phyloP scores from a whole-genome alignment of 495 filamentous ascomycete genomes.

The Xylaria acuta region DNA sequence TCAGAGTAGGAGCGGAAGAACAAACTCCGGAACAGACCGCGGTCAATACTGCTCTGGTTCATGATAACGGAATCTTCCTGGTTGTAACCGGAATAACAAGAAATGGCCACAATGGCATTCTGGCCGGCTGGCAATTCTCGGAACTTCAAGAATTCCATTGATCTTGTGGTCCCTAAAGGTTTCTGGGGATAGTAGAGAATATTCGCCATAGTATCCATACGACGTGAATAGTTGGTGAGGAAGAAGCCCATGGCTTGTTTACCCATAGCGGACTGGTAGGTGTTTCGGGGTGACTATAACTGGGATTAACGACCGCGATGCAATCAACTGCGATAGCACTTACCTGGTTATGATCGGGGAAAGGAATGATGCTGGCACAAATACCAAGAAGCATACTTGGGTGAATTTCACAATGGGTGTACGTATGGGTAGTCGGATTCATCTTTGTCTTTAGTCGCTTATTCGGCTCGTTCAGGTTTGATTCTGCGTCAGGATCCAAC shows the following conservation, averaged over 20 bases:
- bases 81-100: slow-evolving; percentile 98
- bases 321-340: slow-evolving; percentile 15
- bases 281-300: slow-evolving; percentile 87
- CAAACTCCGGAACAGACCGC: slow-evolving; percentile 94
- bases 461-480: slow-evolving; percentile 55
- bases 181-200: slow-evolving; percentile 99
- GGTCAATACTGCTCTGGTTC: slow-evolving; percentile 98
- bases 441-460: slow-evolving; percentile 84
- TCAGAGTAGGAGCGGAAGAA: slow-evolving; percentile 98
- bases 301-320: slow-evolving; percentile 19
- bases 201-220: slow-evolving; percentile 99
- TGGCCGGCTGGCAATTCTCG: slow-evolving; percentile 95
- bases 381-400: slow-evolving; percentile 98
- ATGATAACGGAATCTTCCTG: slow-evolving; percentile 99
- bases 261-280: slow-evolving; percentile 99
- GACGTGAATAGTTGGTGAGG: slow-evolving; percentile 91
- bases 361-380: slow-evolving; percentile 98
- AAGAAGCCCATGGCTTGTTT: slow-evolving; percentile 99
- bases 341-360: slow-evolving; percentile 97
- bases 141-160: slow-evolving; percentile 99
- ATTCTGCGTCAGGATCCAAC: slow-evolving; percentile 48
- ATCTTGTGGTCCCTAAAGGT: slow-evolving; percentile 91
- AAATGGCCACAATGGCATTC: slow-evolving; percentile 98
- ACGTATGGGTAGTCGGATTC: slow-evolving; percentile 82
- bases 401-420: slow-evolving; percentile 99